Evolutionary conservation across 2,329 filamentous ascomycete genomes (phyloP).

Genomic region (Xylariaceae sp.): DNA sequence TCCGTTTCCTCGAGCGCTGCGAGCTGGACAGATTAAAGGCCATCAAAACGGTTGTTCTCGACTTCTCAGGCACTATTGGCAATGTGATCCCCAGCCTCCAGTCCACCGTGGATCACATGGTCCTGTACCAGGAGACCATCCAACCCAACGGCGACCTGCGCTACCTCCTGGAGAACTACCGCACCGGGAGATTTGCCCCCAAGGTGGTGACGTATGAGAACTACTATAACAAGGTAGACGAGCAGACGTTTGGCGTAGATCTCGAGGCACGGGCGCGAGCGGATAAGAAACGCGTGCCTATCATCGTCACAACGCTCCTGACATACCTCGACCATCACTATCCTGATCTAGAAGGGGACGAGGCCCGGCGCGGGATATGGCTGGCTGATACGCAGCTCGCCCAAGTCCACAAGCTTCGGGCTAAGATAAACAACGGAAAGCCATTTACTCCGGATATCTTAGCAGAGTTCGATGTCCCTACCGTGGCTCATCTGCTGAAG

Average conservation of each 20-base stretch:
- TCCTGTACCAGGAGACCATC: constrained; percentile 98
- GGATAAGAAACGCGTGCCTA: constrained; percentile 90
- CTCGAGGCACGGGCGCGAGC: constrained; percentile 90
- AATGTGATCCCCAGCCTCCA: constrained; percentile 96
- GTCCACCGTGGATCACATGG: constrained; percentile 96
- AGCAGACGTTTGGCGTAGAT: constrained; percentile 96
- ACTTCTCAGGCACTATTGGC: constrained; percentile 95
- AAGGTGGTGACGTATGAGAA: constrained; percentile 94
- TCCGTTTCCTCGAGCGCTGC: constrained; percentile 95
- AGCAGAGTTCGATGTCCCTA: constrained; percentile 86
- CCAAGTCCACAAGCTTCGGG: constrained; percentile 78
- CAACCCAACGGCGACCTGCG: constrained; percentile 84
- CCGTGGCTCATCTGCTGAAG: constrained; percentile 87
- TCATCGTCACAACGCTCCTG: constrained; percentile 86
- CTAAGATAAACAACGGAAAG: constrained; percentile 82
- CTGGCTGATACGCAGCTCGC: constrained; percentile 82
- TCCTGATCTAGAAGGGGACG: constrained; percentile 93
- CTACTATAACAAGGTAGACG: constrained; percentile 97
- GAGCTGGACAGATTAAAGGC: constrained; percentile 94
- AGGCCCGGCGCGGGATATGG: constrained; percentile 89
- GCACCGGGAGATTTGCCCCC: constrained; percentile 86
- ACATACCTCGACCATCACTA: constrained; percentile 97
- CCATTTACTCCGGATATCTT: constrained; percentile 69
- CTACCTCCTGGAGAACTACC: constrained; percentile 94
- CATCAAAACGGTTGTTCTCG: constrained; percentile 94